Conservation (phyloP, 345 rosid species). For the Erucastrum elatum region DNA sequence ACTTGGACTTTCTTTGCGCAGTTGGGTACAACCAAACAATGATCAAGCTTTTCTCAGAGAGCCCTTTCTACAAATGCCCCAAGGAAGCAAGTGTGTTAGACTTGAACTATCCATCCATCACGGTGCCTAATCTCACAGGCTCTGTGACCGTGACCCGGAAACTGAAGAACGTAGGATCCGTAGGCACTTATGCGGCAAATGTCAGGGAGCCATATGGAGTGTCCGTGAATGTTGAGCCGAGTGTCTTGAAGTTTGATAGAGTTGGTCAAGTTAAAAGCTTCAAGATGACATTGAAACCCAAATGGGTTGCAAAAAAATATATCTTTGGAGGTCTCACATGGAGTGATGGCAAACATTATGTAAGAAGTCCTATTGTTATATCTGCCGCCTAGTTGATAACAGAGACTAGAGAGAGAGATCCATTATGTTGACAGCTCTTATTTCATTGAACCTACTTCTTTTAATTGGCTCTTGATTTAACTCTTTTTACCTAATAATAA, state of each 20-base stretch:
- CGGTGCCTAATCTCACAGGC: background rate
- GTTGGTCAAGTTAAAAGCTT: conserved; percentile 59
- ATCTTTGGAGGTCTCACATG: conserved; percentile 56
- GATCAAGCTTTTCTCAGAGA: background rate
- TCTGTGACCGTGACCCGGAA: conserved; percentile 13
- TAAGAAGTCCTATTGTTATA: conserved; percentile 65
- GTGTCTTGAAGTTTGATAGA: conserved; percentile 39
- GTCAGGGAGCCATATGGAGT: conserved; percentile 48
- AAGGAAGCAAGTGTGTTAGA: conserved; percentile 1
- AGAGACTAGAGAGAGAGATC: no score
- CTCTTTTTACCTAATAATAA: no score
- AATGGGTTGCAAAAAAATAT: conserved; percentile 8
- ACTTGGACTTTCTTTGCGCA: conserved; percentile 24
- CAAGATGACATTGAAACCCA: conserved; percentile 46
- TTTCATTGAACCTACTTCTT: no score
- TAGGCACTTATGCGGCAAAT: conserved; percentile 37
- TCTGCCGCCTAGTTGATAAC: conserved; percentile 11
- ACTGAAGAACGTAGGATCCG: conserved; percentile 28
- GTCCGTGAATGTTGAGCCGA: conserved; percentile 51
- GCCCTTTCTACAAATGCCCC: background rate
- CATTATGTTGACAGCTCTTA: no score
- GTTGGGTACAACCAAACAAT: conserved; percentile 24
- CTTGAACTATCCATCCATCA: conserved; percentile 25
- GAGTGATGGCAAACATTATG: conserved; percentile 56
- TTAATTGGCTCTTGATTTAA: background rate